Evolutionary conservation across 768 basidiomycete genomes (phyloP).

Genomic region (Tremella mesenterica): DNA sequence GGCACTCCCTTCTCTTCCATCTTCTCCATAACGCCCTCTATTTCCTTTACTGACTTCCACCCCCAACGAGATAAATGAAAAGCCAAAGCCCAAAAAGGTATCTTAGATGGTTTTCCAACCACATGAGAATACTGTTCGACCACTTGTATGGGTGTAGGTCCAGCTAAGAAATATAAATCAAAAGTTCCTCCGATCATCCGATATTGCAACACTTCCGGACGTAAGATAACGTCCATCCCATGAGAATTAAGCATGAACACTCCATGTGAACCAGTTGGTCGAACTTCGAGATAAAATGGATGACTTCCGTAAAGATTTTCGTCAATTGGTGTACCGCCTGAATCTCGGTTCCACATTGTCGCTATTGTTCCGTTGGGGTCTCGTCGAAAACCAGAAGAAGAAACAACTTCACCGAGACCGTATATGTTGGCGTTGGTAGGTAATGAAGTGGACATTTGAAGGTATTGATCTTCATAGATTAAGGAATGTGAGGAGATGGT

Average conservation of each 20-base stretch:
- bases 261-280: constrained; percentile 54
- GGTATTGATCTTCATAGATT: constrained; percentile 69
- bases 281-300: constrained; percentile 22
- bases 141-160: constrained; percentile 48
- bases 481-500: constrained; percentile 55
- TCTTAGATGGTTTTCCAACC: constrained; percentile 63
- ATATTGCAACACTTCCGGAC: constrained; percentile 52
- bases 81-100: constrained; percentile 67
- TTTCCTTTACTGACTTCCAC: constrained; percentile 53
- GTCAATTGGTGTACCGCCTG: constrained; percentile 31
- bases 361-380: neutral
- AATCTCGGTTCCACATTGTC: constrained; percentile 15
- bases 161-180: constrained; percentile 68
- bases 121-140: constrained; percentile 62
- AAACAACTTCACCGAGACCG: constrained; percentile 57
- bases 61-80: constrained; percentile 63
- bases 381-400: constrained; percentile 4
- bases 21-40: constrained; percentile 51
- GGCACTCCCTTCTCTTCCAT: constrained; percentile 66
- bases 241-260: constrained; percentile 63
- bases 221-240: constrained; percentile 62
- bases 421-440: constrained; percentile 61
- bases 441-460: constrained; percentile 60
- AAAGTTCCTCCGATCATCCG: constrained; percentile 64
- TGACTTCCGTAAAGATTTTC: constrained; percentile 32